phyloP scores from a whole-genome alignment of 305 asterid species.

The Fraxinus paxiana region DNA sequence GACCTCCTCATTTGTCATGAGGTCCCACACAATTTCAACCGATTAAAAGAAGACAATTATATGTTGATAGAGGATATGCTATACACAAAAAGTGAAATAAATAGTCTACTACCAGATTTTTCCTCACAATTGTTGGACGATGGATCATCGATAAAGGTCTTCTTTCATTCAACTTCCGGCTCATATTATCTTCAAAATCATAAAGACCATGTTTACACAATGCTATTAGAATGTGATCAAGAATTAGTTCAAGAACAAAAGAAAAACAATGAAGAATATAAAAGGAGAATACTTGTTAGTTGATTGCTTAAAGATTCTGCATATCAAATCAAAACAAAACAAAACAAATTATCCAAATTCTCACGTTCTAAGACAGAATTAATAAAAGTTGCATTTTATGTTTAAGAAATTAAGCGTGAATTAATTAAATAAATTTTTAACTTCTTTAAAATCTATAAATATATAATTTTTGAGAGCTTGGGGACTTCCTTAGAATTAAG shows the following conservation, averaged over 20 bases:
- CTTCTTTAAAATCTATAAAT: no score
- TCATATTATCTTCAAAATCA: background rate
- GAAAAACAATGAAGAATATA: no score
- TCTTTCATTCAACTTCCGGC: background rate
- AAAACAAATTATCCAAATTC: no score
- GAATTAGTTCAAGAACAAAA: background rate
- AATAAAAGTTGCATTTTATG: no score
- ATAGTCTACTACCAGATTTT: background rate
- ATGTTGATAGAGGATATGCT: background rate
- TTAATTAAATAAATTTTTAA: no score
- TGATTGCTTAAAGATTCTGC: no score
- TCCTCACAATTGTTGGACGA: background rate
- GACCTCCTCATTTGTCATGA: background rate
- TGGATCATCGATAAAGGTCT: background rate
- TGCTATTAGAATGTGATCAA: background rate
- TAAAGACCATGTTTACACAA: background rate
- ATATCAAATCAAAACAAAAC: no score
- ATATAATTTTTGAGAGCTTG: no score
- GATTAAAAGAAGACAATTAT: background rate
- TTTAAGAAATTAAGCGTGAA: no score
- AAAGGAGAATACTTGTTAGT: background rate
- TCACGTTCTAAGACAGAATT: no score
- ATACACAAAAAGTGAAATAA: background rate
- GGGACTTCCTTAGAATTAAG: no score
- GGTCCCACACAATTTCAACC: background rate